Base-by-base conservation (phyloP, 73 alveolate genomes). In the Paramecium biaurelia region DNA sequence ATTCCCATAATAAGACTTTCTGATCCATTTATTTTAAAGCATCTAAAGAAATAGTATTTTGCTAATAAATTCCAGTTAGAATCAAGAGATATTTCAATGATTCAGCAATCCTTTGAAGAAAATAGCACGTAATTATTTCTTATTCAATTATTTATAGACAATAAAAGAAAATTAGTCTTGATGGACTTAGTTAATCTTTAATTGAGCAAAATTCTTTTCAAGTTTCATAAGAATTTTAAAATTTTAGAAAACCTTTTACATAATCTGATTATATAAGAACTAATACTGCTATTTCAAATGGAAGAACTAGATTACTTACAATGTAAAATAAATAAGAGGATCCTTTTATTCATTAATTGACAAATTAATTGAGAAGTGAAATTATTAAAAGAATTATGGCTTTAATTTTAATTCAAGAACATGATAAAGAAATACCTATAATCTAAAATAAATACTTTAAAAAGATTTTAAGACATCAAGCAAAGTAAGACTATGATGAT, bases 271-370 rank as follows among this genome's bases (percentile, higher is more conserved):
- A 18, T 53, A 5, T 53, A 53, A 53, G 68, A 21, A 3, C 68
- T 20, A 15, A 53, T 53, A 53, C 68, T 5, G 68, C 21, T 45
- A 11, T 23, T 5, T 53, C 68, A 4, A 21, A 18, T 53, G 68
- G 68, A 53, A 53, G 68, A 53, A 15, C 5, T 2, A 53, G 68
- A 53, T 53, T 18, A 18, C 30, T 53, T 15, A 53, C 68, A 3
- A 53, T 53, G 20, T 37, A 32, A 72, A 72, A 42, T 28, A 72
- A 32, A 35, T 37, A 12, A 72, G 86, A 72, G 10, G 90, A 43
- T 79, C 90, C 90, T 3, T 79, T 79, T 47, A 79, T 79, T 42
- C 90, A 79, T 43, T 20, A 79, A 24, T 14, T 79, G 4, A 41
- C 90, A 3, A 43, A 23, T 24, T 20, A 79, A 41, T 30, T 79